phyloP scores from a whole-genome alignment of 345 rosid genomes.

The Rhodomyrtus tomentosa region DNA sequence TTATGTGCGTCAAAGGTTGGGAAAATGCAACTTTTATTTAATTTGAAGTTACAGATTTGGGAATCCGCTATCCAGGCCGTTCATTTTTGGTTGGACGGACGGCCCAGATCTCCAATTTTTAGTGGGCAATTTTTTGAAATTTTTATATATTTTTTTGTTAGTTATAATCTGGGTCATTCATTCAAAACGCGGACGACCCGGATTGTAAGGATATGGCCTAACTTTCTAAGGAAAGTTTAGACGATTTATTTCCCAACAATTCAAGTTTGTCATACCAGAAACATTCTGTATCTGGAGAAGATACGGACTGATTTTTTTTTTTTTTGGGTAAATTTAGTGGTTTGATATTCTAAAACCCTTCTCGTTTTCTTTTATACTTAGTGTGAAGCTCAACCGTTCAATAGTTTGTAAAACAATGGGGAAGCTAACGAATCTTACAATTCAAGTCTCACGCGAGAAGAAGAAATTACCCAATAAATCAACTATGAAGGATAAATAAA shows the following conservation, averaged over 20 bases:
- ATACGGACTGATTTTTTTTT: neutral
- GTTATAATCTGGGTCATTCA: too few relatives aligned
- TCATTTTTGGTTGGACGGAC: too few relatives aligned
- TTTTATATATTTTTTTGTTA: too few relatives aligned
- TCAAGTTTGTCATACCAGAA: neutral
- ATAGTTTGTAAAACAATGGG: neutral
- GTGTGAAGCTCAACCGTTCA: neutral
- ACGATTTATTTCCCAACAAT: too few relatives aligned
- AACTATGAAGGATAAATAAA: rapidly evolving
- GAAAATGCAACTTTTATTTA: neutral
- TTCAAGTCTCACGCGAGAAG: neutral
- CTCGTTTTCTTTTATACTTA: neutral
- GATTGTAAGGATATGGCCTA: too few relatives aligned
- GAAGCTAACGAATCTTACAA: neutral
- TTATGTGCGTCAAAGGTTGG: neutral
- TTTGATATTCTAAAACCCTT: neutral
- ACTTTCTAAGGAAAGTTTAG: too few relatives aligned
- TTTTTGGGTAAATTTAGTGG: neutral
- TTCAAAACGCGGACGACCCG: too few relatives aligned
- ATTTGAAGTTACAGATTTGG: neutral
- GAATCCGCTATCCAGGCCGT: too few relatives aligned
- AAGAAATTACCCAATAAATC: neutral
- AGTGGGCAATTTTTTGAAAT: too few relatives aligned
- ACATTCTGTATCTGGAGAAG: neutral
- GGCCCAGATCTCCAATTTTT: too few relatives aligned